Evolutionary conservation across 768 basidiomycete genomes (phyloP), one percentile per base, ranked within the genome.

Genomic region (Coprinellus aureogranulatus): DNA sequence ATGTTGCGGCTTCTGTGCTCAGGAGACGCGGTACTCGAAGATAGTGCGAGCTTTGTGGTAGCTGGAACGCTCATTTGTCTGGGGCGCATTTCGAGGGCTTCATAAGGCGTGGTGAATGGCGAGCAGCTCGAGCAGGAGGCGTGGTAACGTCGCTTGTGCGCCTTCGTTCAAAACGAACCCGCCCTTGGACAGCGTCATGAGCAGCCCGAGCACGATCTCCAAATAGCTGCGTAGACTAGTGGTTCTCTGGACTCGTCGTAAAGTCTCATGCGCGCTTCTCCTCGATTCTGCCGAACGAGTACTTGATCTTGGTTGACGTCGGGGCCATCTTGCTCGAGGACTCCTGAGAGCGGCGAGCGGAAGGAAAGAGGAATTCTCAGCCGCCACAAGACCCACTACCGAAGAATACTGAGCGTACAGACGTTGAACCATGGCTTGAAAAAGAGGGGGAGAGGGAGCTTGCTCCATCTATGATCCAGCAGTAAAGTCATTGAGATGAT

Each of bases 181-280:
- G 54, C 92, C 93, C 71, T 89, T 92, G 74, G 95, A 86, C 0
- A 94, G 95, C 11, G 84, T 81, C 57, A 92, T 76, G 57, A 98
- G 81, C 12, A 98, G 81, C 92, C 95, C 94, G 67, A 93, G 88
- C 22, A 98, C 89, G 69, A 94, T 95, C 31, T 94, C 94, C 78
- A 75, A 98, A 90, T 4, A 89, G 92, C 67, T 98, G 94, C 95
- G 97, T 97, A 3, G 94, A 95, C 26, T 97, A 80, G 12, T 87
- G 85, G 72, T 98, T 97, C 31, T 90, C 92, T 1, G 94, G 94
- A 3, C 83, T 77, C 49, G 87, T 81, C 39, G 92, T 92, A 41
- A 91, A 78, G 60, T 93, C 91, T 89, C 92, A 92, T 42, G 92
- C 92, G 26, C 90, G 86, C 65, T 82, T 87, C 61, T 83, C 83